Base-by-base conservation (phyloP, 75 land plant genomes). In the Pseudotsuga menziesii region DNA sequence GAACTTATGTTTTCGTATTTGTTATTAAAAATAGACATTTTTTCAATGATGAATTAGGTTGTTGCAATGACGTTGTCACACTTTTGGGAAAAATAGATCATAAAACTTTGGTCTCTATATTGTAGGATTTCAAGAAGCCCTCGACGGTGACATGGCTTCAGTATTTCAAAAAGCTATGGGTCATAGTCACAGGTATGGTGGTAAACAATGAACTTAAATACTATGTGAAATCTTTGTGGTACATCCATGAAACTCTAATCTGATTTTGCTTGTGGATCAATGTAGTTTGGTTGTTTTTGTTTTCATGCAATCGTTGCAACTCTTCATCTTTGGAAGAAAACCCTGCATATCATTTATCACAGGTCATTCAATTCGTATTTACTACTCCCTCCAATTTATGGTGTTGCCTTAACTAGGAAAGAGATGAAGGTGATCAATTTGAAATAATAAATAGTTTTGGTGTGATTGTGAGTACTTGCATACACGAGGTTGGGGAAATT, bases 41-140 rank as follows among this genome's bases (percentile, higher is more conserved):
- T 15, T 9, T 8, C 58, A 57, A 9, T 9, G 58, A 57, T 8
- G 36, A 57, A 27, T 23, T 62, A 90, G 88, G 84, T 77, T 5
- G 76, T 16, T 56, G 66, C 19, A 74, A 86, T 56, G 92, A 90
- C 72, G 52, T 88, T 16, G 74, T 41, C n/a, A 58, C 81, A 58
- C 72, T 91, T n/a, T 74, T 88, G 90, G 82, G 4, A 63, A 52
- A 19, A 69, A 79, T 25, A 58, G 88, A 23, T 15, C 8, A 9
- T 81, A 72, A 8, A 57, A 62, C n/a, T 86, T 80, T 61, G 92
- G 92, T 82, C 79, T 94, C 52, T 86, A 90, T 13, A 92, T 88
- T 4, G 81, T 92, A 16, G 97, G 97, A 15, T 78, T 94, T 66
- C 97, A 94, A 83, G 97, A 94, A 78, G 92, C 82, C 3, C 92